Evolutionary conservation across 495 filamentous ascomycete genomes (phyloP), one percentile per base, ranked within the genome.

Genomic region (Neurospora sublineolata): DNA sequence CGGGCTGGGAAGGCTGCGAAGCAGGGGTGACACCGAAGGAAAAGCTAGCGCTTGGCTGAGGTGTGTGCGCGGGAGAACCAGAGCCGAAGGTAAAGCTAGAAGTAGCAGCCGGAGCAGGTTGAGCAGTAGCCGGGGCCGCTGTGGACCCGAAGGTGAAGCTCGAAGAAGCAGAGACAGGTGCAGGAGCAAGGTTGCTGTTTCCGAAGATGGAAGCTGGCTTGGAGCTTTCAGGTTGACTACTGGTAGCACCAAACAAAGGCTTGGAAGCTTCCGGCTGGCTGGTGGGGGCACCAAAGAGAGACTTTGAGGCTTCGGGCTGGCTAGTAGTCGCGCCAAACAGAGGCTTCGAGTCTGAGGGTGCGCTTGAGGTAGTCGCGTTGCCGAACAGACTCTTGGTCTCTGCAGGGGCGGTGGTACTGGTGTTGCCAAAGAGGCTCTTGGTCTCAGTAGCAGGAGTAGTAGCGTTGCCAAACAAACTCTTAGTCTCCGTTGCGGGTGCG

Each of bases 111-210:
- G 52, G 52, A 36, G 79, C 58, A 30, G 79, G 69, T 46, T 84
- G 79, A 10, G 80, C 71, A 5, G 75, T 40, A 27, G 67, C 67
- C 9, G 76, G 70, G 4, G 71, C 68, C 38, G 73, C 60, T 14
- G 85, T 79, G 11, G 69, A 76, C 37, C 76, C 75, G n/a, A 81
- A 80, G 68, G 40, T 75, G 52, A 80, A 80, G 18, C 72, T 73
- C 0, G 76, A 72, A 14, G 71, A 52, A 7, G 73, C 39, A 33
- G 72, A 38, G 0, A 75, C 64, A 4, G 76, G 73, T 4, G 78
- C 44, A 58, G 76, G 44, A 6, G 75, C 37, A 8, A 68, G 67
- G 11, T 46, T 36, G 37, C 69, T 39, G 58, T 58, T 74, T 37
- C 76, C 75, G 40, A 80, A 79, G 6, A 73, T 20, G 37, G 36